These are phyloP conservation scores for Daldinia loculata DNA, from an alignment of 495 filamentous ascomycete genomes.

Conservation along the genomic window DNA sequence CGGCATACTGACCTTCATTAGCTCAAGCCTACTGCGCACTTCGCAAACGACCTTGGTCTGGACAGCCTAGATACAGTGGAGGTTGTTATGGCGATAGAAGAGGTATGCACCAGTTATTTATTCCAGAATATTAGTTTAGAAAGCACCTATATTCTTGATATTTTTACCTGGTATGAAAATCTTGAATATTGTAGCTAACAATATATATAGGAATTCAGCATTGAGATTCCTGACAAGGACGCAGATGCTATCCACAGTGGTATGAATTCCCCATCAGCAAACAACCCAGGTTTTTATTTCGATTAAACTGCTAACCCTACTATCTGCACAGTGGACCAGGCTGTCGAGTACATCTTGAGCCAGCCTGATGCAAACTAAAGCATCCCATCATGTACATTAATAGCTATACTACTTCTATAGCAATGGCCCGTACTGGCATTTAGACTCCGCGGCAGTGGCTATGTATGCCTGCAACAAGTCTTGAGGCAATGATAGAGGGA, in stretches of 20 bases:
- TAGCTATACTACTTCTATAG: slow-evolving; percentile 45
- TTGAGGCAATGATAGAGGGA: slow-evolving; percentile 27
- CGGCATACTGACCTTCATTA: slow-evolving; percentile 52
- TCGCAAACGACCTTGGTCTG: slow-evolving; percentile 92
- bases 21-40: slow-evolving; percentile 85
- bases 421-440: slow-evolving; percentile 35
- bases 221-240: slow-evolving; percentile 99
- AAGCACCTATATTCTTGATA: background rate
- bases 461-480: slow-evolving; percentile 17
- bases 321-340: slow-evolving; percentile 80
- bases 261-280: slow-evolving; percentile 60
- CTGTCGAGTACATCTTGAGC: slow-evolving; percentile 91
- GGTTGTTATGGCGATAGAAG: slow-evolving; percentile 99
- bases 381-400: slow-evolving; percentile 41
- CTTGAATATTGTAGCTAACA: slow-evolving; percentile 40
- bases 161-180: background rate
- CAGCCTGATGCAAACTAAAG: slow-evolving; percentile 81
- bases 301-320: slow-evolving; percentile 27
- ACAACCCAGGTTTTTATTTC: background rate
- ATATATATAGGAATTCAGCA: slow-evolving; percentile 88
- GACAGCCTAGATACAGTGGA: slow-evolving; percentile 98
- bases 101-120: slow-evolving; percentile 66
- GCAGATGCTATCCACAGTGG: slow-evolving; percentile 95
- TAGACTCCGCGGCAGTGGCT: slow-evolving; percentile 22
- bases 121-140: background rate